Evolutionary conservation across 2,329 filamentous ascomycete species (phyloP).

Genomic region (Nannizzia gypsea): DNA sequence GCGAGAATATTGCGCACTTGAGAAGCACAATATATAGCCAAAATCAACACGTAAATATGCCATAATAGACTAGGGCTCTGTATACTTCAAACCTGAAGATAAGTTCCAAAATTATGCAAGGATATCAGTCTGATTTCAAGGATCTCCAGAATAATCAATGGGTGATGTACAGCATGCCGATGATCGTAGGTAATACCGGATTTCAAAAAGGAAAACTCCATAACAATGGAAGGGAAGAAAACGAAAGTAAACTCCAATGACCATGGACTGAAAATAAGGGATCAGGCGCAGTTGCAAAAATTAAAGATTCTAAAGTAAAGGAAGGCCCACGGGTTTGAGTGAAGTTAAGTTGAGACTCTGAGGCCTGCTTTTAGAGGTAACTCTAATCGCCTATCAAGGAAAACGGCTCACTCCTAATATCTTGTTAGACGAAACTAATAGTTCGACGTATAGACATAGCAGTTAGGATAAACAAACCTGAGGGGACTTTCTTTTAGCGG

Average conservation of each 20-base stretch:
- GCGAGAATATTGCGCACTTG: neutral
- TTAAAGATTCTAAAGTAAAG: neutral
- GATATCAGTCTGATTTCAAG: neutral
- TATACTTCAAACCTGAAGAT: neutral
- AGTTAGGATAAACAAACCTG: constrained; percentile 10
- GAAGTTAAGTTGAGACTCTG: neutral
- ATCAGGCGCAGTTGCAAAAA: neutral
- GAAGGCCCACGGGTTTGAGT: neutral
- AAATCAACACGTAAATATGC: neutral
- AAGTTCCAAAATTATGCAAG: no score
- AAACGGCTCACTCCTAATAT: neutral
- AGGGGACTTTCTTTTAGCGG: constrained; percentile 14
- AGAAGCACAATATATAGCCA: neutral
- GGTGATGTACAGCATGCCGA: neutral
- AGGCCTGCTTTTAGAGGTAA: neutral
- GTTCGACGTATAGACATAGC: neutral
- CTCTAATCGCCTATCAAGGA: neutral
- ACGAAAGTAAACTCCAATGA: neutral
- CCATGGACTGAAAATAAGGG: neutral
- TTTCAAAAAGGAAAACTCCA: neutral
- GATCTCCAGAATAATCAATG: neutral
- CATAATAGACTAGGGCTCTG: neutral
- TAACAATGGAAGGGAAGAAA: neutral
- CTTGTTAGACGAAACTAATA: neutral
- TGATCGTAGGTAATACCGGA: neutral